Conservation (phyloP, 2,329 filamentous ascomycete species). For the Stemphylium vesicarium region DNA sequence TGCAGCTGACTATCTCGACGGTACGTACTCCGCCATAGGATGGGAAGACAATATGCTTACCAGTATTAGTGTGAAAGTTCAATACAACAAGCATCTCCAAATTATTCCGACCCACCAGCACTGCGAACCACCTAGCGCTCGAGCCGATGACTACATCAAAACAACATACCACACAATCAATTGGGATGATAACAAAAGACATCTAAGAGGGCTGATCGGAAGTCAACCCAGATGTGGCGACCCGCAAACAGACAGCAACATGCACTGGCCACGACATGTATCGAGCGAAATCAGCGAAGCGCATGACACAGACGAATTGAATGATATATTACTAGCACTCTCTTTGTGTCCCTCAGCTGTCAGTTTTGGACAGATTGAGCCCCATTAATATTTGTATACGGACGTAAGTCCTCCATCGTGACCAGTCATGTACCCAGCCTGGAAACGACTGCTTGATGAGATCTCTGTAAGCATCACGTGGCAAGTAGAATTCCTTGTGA, state of each 20-base stretch:
- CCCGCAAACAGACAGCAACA: background rate
- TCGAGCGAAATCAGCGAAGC: background rate
- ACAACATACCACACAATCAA: background rate
- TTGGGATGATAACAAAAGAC: background rate
- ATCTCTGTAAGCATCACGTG: no score
- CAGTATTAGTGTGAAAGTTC: conserved; percentile 1
- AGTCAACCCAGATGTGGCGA: background rate
- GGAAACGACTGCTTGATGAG: no score
- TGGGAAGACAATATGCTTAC: background rate
- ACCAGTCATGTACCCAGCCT: no score
- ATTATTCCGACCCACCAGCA: background rate
- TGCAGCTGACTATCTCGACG: conserved; percentile 74
- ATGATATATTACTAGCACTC: background rate
- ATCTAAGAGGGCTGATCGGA: background rate
- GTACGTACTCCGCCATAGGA: conserved; percentile 13
- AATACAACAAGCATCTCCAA: no score
- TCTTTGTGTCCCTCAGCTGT: background rate
- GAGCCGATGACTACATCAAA: background rate
- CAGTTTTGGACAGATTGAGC: no score
- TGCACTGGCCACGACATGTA: background rate
- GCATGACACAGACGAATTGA: background rate
- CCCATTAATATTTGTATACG: no score
- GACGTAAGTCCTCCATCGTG: no score
- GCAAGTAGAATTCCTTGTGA: no score
- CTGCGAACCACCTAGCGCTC: background rate